Evolutionary conservation across 2,329 filamentous ascomycete species (phyloP).

Genomic region (Orbilia ellipsospora): DNA sequence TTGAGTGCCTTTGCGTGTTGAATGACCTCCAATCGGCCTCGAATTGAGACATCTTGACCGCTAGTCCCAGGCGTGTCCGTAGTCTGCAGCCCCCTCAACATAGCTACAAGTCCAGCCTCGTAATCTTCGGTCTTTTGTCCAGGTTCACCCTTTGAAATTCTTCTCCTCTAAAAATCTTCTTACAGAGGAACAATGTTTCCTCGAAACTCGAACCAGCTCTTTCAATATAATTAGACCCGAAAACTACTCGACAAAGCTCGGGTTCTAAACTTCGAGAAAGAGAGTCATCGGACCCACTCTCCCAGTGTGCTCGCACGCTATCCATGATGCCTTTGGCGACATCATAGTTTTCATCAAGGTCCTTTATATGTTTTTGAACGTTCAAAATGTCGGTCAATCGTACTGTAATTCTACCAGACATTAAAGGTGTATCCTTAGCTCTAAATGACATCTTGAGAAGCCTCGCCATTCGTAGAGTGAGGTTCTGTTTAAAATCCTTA

Average conservation of each 20-base stretch:
- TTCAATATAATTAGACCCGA: constrained; percentile 30
- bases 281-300: neutral
- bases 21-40: constrained; percentile 18
- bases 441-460: neutral
- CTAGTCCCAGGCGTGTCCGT: neutral
- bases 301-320: constrained; percentile 8
- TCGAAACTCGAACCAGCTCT: constrained; percentile 14
- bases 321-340: neutral
- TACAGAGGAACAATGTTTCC: neutral
- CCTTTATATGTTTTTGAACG: neutral
- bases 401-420: constrained; percentile 3
- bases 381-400: neutral
- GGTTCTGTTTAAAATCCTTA: neutral
- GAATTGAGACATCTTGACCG: neutral
- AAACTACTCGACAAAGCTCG: constrained; percentile 18
- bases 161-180: constrained; percentile 8
- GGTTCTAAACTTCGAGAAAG: neutral
- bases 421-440: neutral
- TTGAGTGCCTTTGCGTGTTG: constrained; percentile 26
- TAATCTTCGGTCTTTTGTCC: neutral
- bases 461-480: neutral
- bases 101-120: neutral
- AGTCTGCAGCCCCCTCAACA: neutral
- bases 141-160: neutral
- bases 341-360: constrained; percentile 2